Evolutionary conservation across 257 asterid genomes (phyloP).

Genomic region (Echium plantagineum): DNA sequence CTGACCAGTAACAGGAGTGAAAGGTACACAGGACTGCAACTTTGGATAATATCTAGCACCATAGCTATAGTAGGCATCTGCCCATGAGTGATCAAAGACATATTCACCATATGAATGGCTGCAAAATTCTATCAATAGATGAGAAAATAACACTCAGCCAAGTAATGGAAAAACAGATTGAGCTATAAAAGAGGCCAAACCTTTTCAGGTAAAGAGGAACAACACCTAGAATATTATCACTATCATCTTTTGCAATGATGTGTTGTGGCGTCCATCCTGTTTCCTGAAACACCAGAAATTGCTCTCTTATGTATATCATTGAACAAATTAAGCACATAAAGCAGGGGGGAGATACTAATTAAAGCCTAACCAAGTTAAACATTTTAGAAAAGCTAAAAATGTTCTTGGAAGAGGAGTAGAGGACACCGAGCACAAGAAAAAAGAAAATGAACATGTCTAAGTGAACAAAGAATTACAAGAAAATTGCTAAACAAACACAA

Average conservation of each 20-base stretch:
- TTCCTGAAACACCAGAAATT: constrained; percentile 41
- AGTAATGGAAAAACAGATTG: neutral
- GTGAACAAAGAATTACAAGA: too few species aligned
- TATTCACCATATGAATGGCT: constrained; percentile 99
- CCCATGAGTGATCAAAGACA: constrained; percentile 98
- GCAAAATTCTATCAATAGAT: constrained; percentile 27
- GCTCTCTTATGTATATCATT: constrained; percentile 16
- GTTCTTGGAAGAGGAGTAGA: too few species aligned
- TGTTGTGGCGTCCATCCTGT: constrained; percentile 96
- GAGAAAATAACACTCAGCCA: constrained; percentile 11
- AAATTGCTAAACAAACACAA: too few species aligned
- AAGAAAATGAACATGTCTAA: too few species aligned
- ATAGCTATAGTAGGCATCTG: constrained; percentile 77
- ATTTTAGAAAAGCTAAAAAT: neutral
- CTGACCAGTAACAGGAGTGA: constrained; percentile 91
- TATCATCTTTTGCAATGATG: constrained; percentile 62
- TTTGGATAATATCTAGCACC: constrained; percentile 95
- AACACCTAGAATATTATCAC: constrained; percentile 58
- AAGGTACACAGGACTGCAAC: constrained; percentile 80
- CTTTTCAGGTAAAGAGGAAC: constrained; percentile 95
- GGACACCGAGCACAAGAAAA: too few species aligned
- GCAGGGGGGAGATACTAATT: too few species aligned
- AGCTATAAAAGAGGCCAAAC: constrained; percentile 24
- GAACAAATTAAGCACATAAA: constrained; percentile 1
- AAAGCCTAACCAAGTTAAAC: neutral